Evolutionary conservation across 2,329 filamentous ascomycete species (phyloP), one percentile per base, ranked within the genome.

Genomic region (Fusarium scirpi): DNA sequence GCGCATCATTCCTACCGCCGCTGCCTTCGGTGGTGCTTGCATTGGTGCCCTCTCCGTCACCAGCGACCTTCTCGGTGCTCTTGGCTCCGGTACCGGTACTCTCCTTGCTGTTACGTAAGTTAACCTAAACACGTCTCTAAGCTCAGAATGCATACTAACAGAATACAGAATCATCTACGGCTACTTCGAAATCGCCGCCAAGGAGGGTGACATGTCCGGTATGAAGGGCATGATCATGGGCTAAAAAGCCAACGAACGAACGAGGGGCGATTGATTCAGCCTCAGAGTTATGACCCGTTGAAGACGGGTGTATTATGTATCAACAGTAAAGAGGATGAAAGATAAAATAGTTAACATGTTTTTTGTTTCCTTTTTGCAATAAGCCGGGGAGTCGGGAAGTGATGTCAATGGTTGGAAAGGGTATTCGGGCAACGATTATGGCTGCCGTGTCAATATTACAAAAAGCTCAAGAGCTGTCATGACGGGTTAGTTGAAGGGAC

Each of bases 151-250:
- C 24, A 12, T 49, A 66, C 83, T 80, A 78, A 81, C 74, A 74
- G 76, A 69, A n/a, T 18, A 18, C 75, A 97, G 94, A 68, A 99
- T 99, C 81, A 99, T 99, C 83, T 99, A 99, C 83, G 94, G 94
- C 72, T 99, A 99, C 86, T 99, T 99, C 78, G 96, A 99, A 83
- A 99, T 99, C 78, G 96, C 96, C 25, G 97, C 97, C 78, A 98
- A 98, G 85, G 96, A 99, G 84, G 96, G 96, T 77, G 96, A 99
- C 81, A 91, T 98, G 82, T 88, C 91, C 67, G 93, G 94, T 74
- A 90, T 91, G 88, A 90, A 91, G 82, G 89, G 89, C 61, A 90
- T 91, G 88, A 86, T 91, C 70, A 90, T 91, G 89, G 89, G 89
- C 76, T 91, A 87, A 85, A 55, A 45, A 46, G 53, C 56, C 58